Conservation (phyloP, 306 rosid species). For the Lathyrus oleraceus region DNA sequence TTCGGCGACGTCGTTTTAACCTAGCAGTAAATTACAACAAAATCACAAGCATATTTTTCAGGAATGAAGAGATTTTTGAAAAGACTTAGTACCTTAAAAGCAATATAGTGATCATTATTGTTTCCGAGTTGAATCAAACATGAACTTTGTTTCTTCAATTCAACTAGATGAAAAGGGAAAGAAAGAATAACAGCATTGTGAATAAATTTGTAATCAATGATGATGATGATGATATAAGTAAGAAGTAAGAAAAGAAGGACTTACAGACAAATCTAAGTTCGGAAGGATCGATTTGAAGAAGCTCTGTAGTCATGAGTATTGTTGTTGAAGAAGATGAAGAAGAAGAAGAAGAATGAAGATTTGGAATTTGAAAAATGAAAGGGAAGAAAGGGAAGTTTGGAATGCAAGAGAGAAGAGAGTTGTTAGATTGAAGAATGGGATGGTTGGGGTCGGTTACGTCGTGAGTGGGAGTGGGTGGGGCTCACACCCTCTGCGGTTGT, state of each 20-base stretch:
- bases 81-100: constrained; percentile 69
- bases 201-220: neutral
- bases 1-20: constrained; percentile 93
- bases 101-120: constrained; percentile 63
- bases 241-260: neutral
- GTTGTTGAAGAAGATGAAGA: constrained; percentile 19
- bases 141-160: constrained; percentile 81
- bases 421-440: constrained; percentile 2
- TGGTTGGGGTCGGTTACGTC: constrained; percentile 16
- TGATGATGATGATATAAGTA: neutral
- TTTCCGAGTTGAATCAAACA: constrained; percentile 67
- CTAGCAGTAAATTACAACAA: constrained; percentile 43
- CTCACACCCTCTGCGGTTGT: neutral
- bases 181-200: constrained; percentile 15
- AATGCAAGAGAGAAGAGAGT: neutral
- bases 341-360: neutral
- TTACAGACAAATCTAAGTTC: constrained; percentile 82
- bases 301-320: constrained; percentile 61
- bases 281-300: constrained; percentile 68
- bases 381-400: neutral
- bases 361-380: neutral
- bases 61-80: too few species aligned
- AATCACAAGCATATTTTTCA: neutral
- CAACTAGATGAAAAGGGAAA: constrained; percentile 52
- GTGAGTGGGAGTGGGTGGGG: neutral